Base-by-base conservation (phyloP, 345 rosid species). In the Brassica nigra region DNA sequence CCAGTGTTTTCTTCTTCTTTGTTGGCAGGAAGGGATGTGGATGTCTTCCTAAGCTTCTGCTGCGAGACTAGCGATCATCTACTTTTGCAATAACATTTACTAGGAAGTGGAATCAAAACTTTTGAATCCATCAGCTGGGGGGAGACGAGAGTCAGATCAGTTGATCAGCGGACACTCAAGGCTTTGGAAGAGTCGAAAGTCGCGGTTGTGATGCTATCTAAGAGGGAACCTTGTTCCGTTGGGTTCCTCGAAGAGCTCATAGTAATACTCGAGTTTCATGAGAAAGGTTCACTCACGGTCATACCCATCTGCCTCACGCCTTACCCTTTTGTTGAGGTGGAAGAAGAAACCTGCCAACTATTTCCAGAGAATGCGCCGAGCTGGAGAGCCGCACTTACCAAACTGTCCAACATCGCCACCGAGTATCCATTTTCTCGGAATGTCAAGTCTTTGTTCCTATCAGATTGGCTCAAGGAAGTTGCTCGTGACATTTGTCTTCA, bases 1-100 rank as follows among this genome's bases (percentile, higher is more conserved):
- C 11, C 75, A 31, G 36, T 66, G 69, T 34, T 28, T 65, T 65
- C 69, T 33, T 36, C 27, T 33, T 36, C 27, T 65, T 65, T 16
- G 70, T 20, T 54, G 8, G 3, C 11, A 3, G 44, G 5, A 30
- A 55, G 18, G 6, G 12, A 55, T 16, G 11, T 34, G 52, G 75
- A 57, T 20, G 75, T 71, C 64, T 57, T 55, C 75, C 49, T 71
- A 6, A 71, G 75, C 31, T 70, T 33, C 59, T 12, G 36, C 58
- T 3, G 36, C 58, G 7, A 6, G 6, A 2, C 2, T 27, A 9
- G 14, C 7, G 12, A 68, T 14, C 36, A 0, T 31, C 34, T 0
- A 44, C 0, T 27, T 47, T 6, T 68, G n/a, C 3, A 39, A 39
- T 0, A 3, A n/a, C 0, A 0, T 15, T 70, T 31, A 29, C 0